phyloP scores from a whole-genome alignment of 768 basidiomycete genomes.

The Asterophora lycoperdoides region DNA sequence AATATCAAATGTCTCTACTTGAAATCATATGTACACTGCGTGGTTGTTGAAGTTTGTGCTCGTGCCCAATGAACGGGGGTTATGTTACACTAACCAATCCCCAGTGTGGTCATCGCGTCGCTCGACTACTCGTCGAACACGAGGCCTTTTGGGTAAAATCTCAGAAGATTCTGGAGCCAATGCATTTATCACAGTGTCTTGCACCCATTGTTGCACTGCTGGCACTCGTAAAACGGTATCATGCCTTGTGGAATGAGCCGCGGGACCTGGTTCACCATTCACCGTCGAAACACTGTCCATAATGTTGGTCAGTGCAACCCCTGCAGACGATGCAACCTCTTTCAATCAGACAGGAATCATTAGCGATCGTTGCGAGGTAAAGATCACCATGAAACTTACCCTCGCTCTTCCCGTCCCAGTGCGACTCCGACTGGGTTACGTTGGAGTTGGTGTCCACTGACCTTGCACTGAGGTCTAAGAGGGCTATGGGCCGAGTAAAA shows the following conservation, averaged over 20 bases:
- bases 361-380: too few species aligned
- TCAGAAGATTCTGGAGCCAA: conserved; percentile 1
- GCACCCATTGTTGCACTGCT: conserved; percentile 5
- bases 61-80: not conserved
- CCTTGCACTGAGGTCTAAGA: too few species aligned
- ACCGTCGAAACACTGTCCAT: conserved; percentile 2
- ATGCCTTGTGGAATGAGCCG: not conserved
- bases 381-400: conserved; percentile 25
- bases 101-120: conserved; percentile 10
- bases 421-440: conserved; percentile 36
- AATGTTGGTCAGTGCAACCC: conserved; percentile 15
- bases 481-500: conserved; percentile 24
- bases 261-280: conserved; percentile 2
- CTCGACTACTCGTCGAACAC: not conserved
- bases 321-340: conserved; percentile 37
- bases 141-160: not conserved
- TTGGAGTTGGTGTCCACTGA: too few species aligned
- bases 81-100: conserved; percentile 22
- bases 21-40: not conserved
- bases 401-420: conserved; percentile 39
- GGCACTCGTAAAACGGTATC: not conserved
- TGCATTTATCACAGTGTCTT: conserved; percentile 1
- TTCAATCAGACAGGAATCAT: not conserved
- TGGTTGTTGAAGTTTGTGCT: too few species aligned
- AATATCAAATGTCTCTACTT: not conserved